Evolutionary conservation across 306 rosid species (phyloP).

Genomic region (Corylus heterophylla): DNA sequence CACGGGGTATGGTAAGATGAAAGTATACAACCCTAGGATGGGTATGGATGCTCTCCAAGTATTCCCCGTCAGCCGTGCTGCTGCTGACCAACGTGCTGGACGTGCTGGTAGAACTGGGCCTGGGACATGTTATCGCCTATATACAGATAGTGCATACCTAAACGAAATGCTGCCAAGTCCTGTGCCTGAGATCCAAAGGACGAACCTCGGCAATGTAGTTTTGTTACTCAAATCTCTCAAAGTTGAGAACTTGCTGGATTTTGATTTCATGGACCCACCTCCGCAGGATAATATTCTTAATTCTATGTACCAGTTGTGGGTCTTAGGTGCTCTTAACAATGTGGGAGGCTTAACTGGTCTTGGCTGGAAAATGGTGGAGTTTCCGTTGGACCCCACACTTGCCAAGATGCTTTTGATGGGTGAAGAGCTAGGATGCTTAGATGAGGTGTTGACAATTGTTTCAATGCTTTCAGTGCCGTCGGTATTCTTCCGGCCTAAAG

Average conservation of each 20-base stretch:
- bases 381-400: slow-evolving; percentile 93
- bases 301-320: slow-evolving; percentile 99
- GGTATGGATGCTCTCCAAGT: slow-evolving; percentile 99
- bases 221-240: slow-evolving; percentile 91
- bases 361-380: slow-evolving; percentile 99
- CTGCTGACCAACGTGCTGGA: slow-evolving; percentile 98
- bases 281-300: slow-evolving; percentile 96
- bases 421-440: slow-evolving; percentile 69
- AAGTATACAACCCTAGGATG: slow-evolving; percentile 97
- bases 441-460: slow-evolving; percentile 89
- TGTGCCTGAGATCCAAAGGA: slow-evolving; percentile 97
- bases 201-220: slow-evolving; percentile 94
- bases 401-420: slow-evolving; percentile 99
- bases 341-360: slow-evolving; percentile 88
- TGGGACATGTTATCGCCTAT: slow-evolving; percentile 89
- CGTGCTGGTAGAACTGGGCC: slow-evolving; percentile 99
- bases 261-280: slow-evolving; percentile 99
- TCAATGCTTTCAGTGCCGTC: slow-evolving; percentile 99
- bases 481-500: slow-evolving; percentile 95
- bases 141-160: slow-evolving; percentile 84
- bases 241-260: slow-evolving; percentile 88
- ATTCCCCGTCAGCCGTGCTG: slow-evolving; percentile 96
- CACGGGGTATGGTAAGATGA: slow-evolving; percentile 97
- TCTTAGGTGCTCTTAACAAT: slow-evolving; percentile 92
- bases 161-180: slow-evolving; percentile 90